These are phyloP conservation scores for Candida loeiensis DNA, from an alignment of 805 yeast genomes.

Conservation along the genomic window DNA sequence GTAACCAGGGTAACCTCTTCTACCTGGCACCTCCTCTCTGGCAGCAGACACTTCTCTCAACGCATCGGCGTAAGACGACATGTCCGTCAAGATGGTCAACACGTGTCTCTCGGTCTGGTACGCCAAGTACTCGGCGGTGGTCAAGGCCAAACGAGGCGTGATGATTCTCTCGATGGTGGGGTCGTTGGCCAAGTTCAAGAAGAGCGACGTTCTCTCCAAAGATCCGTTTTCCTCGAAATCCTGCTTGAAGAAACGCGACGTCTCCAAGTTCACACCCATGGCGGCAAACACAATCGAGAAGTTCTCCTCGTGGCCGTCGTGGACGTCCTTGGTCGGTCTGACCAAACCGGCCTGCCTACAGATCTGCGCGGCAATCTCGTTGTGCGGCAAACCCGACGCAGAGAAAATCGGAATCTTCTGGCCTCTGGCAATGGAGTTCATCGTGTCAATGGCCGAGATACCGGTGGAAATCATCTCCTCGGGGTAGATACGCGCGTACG, in stretches of 20 bases:
- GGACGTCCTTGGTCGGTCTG: conserved; percentile 98
- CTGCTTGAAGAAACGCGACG: conserved; percentile 97
- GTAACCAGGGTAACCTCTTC: conserved; percentile 99
- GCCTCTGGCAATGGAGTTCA: conserved; percentile 99
- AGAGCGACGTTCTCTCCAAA: conserved; percentile 93
- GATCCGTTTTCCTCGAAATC: conserved; percentile 99
- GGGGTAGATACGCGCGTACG: conserved; percentile 96
- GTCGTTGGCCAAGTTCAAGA: conserved; percentile 96
- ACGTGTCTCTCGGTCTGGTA: conserved; percentile 99
- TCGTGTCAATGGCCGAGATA: conserved; percentile 96
- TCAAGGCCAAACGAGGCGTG: conserved; percentile 97
- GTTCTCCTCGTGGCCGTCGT: conserved; percentile 99
- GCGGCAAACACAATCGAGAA: conserved; percentile 99
- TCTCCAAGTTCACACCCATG: conserved; percentile 99
- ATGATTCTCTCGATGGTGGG: conserved; percentile 99
- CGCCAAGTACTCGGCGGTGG: conserved; percentile 97
- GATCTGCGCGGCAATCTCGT: conserved; percentile 99
- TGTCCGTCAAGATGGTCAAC: conserved; percentile 94
- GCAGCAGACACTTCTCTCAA: conserved; percentile 99
- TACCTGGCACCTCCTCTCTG: conserved; percentile 99
- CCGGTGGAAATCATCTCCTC: conserved; percentile 99
- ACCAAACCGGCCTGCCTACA: conserved; percentile 99
- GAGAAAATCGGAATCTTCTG: conserved; percentile 99
- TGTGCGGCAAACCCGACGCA: conserved; percentile 98
- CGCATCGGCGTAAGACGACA: conserved; percentile 99